A percentile compares a stretch with the other conserved stretches of the same genome.
phyloP scores from a whole-genome alignment of 371 early-diverging fungal genomes.

The Mortierella sp. region DNA sequence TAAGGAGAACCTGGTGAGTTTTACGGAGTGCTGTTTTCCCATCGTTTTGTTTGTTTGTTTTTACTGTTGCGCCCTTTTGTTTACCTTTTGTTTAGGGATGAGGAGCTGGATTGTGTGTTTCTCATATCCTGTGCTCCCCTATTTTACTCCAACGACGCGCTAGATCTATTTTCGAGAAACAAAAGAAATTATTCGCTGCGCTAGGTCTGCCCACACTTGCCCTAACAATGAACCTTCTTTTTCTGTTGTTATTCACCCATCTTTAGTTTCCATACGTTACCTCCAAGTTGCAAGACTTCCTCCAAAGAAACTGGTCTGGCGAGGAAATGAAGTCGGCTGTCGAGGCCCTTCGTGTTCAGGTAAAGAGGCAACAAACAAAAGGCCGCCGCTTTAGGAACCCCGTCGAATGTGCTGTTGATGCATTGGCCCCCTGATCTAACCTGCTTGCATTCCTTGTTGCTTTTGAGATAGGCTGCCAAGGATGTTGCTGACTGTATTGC shows the following conservation, averaged over 20 bases:
- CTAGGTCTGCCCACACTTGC: neutral
- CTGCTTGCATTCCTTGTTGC: neutral
- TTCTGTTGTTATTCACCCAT: neutral
- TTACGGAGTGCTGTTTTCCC: neutral
- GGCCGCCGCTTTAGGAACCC: neutral
- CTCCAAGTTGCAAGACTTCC: constrained; percentile 70
- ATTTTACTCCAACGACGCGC: constrained; percentile 17
- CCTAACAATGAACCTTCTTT: neutral
- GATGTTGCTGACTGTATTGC: constrained; percentile 66
- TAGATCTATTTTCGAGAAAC: neutral
- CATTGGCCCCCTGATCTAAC: neutral
- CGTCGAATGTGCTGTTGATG: neutral
- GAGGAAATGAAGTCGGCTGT: constrained; percentile 72
- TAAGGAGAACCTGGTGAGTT: constrained; percentile 80
- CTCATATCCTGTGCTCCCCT: constrained; percentile 9
- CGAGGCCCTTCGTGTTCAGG: constrained; percentile 80
- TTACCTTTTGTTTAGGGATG: neutral
- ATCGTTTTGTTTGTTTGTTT: neutral
- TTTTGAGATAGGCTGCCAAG: constrained; percentile 63
- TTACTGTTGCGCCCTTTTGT: neutral
- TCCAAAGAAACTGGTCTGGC: constrained; percentile 76
- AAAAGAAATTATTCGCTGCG: neutral
- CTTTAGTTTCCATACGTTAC: constrained; percentile 86
- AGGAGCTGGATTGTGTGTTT: neutral
- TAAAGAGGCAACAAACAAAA: constrained; percentile 30